Base-by-base conservation (phyloP, 768 basidiomycete genomes). In the Sistotremastrum suecicum region DNA sequence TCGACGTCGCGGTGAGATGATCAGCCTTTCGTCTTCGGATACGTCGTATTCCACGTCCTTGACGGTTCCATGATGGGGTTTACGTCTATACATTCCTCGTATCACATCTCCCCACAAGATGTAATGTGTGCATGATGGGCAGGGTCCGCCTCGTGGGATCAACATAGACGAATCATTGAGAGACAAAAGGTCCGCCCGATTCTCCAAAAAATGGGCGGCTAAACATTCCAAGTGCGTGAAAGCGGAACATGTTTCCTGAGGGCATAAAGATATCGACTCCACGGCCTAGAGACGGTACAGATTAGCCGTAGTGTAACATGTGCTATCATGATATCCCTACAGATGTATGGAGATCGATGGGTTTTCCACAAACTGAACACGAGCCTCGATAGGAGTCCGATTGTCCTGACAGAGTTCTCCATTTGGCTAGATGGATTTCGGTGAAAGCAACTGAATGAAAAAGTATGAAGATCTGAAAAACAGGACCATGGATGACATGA, bases 31-130 rank as follows among this genome's bases (percentile, higher is more conserved):
- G 71, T 71, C 6, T 75, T 72, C 45, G 61, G 67, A n/a, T 65
- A 71, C 45, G 59, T 74, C 28, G 59, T 73, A 11, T 48, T 60
- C 5, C 56, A 63, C 12, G 45, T 47, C 9, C 42, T 54, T 36
- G 51, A 49, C 7, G 51, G 36, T 44, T 50, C 20, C 48, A 43
- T 11, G 58, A 63, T 39, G 55, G 55, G 40, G 47, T 50, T 42
- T 52, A 56, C 35, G 43, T 30, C 32, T 53, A 46, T 45, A 79
- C 52, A 70, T 75, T 2, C 77, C 80, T 9, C 73, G 68, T 31
- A 83, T 60, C 20, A 84, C 57, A 52, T 84, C 80, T 4, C 82
- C 81, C 81, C 80, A 84, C 0, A 83, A 65, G 3, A 66, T 67
- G 52, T 80, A 83, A 0, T 61, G 56, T 3, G 56, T 49, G 50